phyloP scores from a whole-genome alignment of 2,329 filamentous ascomycete genomes.

The Cordyceps tenuipes region DNA sequence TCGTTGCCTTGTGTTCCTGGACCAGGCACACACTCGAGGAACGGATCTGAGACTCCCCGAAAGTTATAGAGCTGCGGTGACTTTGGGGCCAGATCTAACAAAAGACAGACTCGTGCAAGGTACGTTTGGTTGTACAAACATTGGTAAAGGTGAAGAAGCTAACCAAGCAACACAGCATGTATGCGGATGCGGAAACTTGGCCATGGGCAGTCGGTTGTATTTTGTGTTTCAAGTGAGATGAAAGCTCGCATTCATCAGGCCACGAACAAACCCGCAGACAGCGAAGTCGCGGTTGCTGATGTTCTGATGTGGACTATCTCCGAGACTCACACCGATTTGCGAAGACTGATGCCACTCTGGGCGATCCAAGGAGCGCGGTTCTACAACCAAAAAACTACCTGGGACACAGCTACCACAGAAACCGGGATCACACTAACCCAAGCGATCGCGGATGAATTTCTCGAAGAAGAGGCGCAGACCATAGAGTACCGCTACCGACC shows the following conservation, averaged over 20 bases:
- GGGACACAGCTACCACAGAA: slow-evolving; percentile 14
- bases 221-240: slow-evolving; percentile 53
- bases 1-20: slow-evolving; percentile 57
- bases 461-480: slow-evolving; percentile 2
- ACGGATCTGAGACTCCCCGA: slow-evolving; percentile 56
- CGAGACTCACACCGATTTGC: slow-evolving; percentile 45
- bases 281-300: slow-evolving; percentile 37
- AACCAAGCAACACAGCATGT: slow-evolving; percentile 37
- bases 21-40: slow-evolving; percentile 63
- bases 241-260: slow-evolving; percentile 38
- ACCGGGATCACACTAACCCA: neutral
- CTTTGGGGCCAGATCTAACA: slow-evolving; percentile 53
- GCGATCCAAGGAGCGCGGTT: slow-evolving; percentile 48
- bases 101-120: slow-evolving; percentile 66
- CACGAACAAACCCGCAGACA: slow-evolving; percentile 1
- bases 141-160: neutral
- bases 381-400: slow-evolving; percentile 31
- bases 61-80: slow-evolving; percentile 56
- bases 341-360: slow-evolving; percentile 49
- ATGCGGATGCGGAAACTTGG: slow-evolving; percentile 67
- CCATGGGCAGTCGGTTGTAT: slow-evolving; percentile 55
- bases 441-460: neutral
- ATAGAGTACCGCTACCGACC: neutral
- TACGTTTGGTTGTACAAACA: slow-evolving; percentile 18
- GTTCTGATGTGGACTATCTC: slow-evolving; percentile 50